Conservation (phyloP, 192 early-diverging fungal species). For the Backusella westeae region DNA sequence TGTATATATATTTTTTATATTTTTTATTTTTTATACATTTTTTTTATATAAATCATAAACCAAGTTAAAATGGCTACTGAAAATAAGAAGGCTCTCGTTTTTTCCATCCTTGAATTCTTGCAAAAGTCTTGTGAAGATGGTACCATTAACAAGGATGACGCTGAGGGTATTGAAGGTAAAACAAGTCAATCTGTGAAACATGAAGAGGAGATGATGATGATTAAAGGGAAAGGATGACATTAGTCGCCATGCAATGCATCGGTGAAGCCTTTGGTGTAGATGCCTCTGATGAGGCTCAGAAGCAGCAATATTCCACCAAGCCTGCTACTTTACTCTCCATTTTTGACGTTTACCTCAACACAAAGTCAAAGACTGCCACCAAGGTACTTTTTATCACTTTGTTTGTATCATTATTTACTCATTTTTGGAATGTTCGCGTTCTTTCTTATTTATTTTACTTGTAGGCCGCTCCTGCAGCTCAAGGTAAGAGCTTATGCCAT, state of each 20-base stretch:
- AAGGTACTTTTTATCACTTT: conserved; percentile 3
- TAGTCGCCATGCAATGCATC: conserved; percentile 92
- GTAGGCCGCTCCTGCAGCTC: conserved; percentile 19
- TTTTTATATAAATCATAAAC: neutral
- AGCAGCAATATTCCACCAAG: conserved; percentile 76
- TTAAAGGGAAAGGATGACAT: too few relatives aligned
- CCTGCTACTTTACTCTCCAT: conserved; percentile 79
- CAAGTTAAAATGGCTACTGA: conserved; percentile 37
- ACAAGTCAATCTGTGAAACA: neutral
- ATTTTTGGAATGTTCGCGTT: neutral
- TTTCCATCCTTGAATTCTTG: conserved; percentile 83
- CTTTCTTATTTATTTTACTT: neutral
- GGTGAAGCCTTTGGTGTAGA: conserved; percentile 92
- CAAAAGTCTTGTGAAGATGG: conserved; percentile 63
- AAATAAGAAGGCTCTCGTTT: conserved; percentile 74
- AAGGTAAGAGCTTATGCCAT: conserved; percentile 21
- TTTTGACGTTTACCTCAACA: conserved; percentile 89
- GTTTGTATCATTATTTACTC: neutral
- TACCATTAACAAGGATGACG: conserved; percentile 72
- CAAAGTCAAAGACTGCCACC: conserved; percentile 49
- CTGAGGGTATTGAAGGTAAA: conserved; percentile 78
- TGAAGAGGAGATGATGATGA: conserved; percentile 7
- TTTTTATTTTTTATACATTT: neutral
- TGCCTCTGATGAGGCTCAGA: conserved; percentile 62
- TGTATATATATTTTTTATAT: neutral